A percentile compares a stretch with the other conserved stretches of the same genome.
Evolutionary conservation across 768 basidiomycete species (phyloP).

Genomic region (Sutorius australiensis): DNA sequence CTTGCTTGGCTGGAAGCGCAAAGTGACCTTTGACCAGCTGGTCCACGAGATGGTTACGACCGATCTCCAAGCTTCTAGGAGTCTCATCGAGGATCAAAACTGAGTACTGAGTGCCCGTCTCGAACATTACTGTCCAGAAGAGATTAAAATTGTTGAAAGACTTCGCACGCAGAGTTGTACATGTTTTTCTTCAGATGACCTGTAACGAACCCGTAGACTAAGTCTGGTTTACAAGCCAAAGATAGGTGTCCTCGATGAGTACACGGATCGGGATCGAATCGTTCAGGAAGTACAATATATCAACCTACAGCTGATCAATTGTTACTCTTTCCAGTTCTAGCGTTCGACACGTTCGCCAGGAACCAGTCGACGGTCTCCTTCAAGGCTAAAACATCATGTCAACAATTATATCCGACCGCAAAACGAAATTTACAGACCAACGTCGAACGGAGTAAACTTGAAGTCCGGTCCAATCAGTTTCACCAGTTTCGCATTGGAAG

Average conservation of each 20-base stretch:
- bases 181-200: background rate
- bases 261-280: background rate
- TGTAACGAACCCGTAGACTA: conserved; percentile 4
- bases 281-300: conserved; percentile 6
- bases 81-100: conserved; percentile 82
- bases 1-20: conserved; percentile 86
- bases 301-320: conserved; percentile 6
- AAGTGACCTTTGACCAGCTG: conserved; percentile 76
- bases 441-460: conserved; percentile 87
- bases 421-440: conserved; percentile 45
- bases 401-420: background rate
- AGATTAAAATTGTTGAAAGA: background rate
- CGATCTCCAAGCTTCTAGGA: conserved; percentile 70
- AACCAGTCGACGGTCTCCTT: conserved; percentile 84
- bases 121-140: background rate
- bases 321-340: conserved; percentile 50
- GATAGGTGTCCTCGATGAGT: background rate
- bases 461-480: conserved; percentile 68
- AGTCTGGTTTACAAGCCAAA: conserved; percentile 4
- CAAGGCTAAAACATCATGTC: conserved; percentile 49
- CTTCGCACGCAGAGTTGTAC: background rate
- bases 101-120: conserved; percentile 42
- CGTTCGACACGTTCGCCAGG: conserved; percentile 71
- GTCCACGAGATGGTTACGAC: conserved; percentile 90
- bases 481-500: conserved; percentile 85